Base-by-base conservation (phyloP, 2,329 filamentous ascomycete genomes). In the Diaporthe vaccinii region DNA sequence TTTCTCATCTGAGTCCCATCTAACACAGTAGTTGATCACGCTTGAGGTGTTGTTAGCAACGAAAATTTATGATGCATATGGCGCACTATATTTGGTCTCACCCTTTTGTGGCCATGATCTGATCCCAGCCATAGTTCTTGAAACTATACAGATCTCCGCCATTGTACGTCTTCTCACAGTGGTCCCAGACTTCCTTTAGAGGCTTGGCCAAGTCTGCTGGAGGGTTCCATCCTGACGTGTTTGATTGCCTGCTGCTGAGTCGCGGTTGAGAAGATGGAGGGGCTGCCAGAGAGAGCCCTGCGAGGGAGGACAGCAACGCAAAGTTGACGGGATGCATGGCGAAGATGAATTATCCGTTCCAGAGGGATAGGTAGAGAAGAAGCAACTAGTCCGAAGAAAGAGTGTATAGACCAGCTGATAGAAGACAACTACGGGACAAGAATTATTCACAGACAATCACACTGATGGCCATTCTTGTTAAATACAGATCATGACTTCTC, bases 1-100 rank as follows among this genome's bases (percentile, higher is more conserved):
- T 3, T 80, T 78, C 6, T 80, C 76, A 36, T 78, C 81, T 0
- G 84, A 85, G 72, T 87, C 85, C 86, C 86, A 87, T 55, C 86
- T 83, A 3, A 87, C 85, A 69, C 85, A 87, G 78, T 84, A 83
- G 76, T 84, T 83, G 78, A 85, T 67, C 9, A 67, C 61, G 8
- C 61, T 67, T 46, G 1, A 67, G 28, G 15, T 15, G 20, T 28
- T 9, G 25, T 67, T 67, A 67, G 61, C 12, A 36, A 49, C 4
- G 1, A 28, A 22, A 3, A n/a, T 9, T 17, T 3, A 12, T 49
- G 9, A 15, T 49, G 9, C 14, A 31, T 4, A 34, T 49, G 10
- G 34, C 20, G 8, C 4, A n/a, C 9, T 3, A 1, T 14, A 2
- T 34, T 22, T 1, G 6, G 3, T n/a, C 61, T 67, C 20, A 67